These are phyloP conservation scores for Mycocentrospora acerina DNA, from an alignment of 2,329 filamentous ascomycete species.

Conservation along the genomic window DNA sequence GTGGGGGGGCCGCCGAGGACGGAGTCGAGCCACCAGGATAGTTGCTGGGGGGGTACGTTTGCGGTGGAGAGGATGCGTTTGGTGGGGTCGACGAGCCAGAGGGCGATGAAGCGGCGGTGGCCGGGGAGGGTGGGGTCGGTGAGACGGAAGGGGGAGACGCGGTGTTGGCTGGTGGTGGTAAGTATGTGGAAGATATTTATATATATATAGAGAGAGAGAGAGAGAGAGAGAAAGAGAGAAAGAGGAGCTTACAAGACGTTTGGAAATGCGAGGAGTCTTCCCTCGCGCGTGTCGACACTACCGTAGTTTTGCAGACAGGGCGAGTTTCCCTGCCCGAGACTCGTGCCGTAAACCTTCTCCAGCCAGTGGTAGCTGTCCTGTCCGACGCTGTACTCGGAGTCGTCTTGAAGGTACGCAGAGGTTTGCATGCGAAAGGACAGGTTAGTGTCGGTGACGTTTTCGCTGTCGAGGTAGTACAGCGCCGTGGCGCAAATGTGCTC, in stretches of 20 bases:
- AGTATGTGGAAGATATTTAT: too few relatives aligned
- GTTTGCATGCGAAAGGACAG: constrained; percentile 26
- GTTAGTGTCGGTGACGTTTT: constrained; percentile 56
- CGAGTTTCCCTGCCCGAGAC: constrained; percentile 1
- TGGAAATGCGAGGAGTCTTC: constrained; percentile 58
- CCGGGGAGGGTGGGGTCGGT: constrained; percentile 54
- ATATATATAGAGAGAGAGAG: too few relatives aligned
- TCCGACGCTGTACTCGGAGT: constrained; percentile 5
- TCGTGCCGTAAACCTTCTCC: constrained; percentile 17
- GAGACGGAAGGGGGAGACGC: constrained; percentile 48
- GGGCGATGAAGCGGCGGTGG: constrained; percentile 57
- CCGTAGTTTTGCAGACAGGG: constrained; percentile 49
- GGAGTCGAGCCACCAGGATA: constrained; percentile 46
- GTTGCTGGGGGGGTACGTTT: constrained; percentile 55
- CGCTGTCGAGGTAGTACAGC: constrained; percentile 61
- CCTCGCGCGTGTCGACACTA: constrained; percentile 48
- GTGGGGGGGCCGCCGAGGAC: constrained; percentile 6
- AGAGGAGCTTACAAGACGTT: constrained; percentile 39
- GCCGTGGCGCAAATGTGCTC: constrained; percentile 66
- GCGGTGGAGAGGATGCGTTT: constrained; percentile 53
- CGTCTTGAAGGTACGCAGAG: constrained; percentile 4
- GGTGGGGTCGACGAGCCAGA: constrained; percentile 62
- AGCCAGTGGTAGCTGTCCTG: constrained; percentile 18
- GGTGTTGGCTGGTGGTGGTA: constrained; percentile 14
- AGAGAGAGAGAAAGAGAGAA: too few relatives aligned